Percentiles rank a stretch among this genome's conserved stretches.
Conservation (phyloP, 1,139 yeast genomes). For the Nakaseomyces uthaithaninus region DNA sequence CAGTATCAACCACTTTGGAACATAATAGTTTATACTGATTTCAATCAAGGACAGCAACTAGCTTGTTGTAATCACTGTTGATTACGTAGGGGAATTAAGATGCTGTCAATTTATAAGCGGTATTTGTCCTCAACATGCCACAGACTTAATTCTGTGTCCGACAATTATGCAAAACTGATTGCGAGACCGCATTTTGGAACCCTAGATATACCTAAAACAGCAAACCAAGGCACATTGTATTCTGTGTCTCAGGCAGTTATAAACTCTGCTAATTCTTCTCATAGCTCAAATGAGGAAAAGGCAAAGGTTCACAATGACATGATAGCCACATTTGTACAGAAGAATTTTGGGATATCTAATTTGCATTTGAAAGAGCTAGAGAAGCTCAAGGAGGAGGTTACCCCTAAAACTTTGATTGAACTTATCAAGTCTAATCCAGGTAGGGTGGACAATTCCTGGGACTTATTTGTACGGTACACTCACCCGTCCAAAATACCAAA, state of each 20-base stretch:
- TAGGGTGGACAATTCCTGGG: constrained; percentile 29
- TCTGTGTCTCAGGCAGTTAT: constrained; percentile 16
- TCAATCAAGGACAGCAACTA: too few species aligned
- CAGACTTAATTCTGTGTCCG: background rate
- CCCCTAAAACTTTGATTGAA: constrained; percentile 17
- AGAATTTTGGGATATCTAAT: constrained; percentile 27
- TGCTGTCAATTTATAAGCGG: background rate
- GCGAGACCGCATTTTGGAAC: background rate
- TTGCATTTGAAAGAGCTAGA: constrained; percentile 19
- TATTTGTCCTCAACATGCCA: background rate
- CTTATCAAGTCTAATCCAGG: constrained; percentile 29
- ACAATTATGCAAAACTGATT: constrained; percentile 1
- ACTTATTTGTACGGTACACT: constrained; percentile 16
- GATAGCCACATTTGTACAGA: constrained; percentile 23
- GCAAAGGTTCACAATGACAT: constrained; percentile 23
- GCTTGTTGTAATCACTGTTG: background rate
- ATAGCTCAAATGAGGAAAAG: constrained; percentile 12
- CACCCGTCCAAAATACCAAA: constrained; percentile 10
- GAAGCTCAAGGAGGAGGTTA: constrained; percentile 12
- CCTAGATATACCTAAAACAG: background rate
- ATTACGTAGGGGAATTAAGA: background rate
- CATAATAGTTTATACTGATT: too few species aligned
- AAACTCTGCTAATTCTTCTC: constrained; percentile 10
- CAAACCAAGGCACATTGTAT: constrained; percentile 13
- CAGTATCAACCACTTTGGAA: too few species aligned